phyloP scores from a whole-genome alignment of 371 early-diverging fungal genomes.

The Rhizopus sp. region DNA sequence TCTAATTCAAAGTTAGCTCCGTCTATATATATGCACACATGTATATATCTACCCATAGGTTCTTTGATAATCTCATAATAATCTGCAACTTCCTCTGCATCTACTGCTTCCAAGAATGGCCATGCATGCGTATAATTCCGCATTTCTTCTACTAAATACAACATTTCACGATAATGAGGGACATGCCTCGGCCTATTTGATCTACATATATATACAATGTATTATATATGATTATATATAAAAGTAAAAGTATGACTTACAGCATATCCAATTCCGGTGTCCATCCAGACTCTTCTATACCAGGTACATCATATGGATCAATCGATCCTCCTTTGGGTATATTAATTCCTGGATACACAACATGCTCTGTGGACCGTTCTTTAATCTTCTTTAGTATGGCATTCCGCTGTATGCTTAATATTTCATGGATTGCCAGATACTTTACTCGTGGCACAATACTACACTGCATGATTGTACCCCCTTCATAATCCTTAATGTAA shows the following conservation, averaged over 20 bases:
- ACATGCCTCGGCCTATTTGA: constrained; percentile 59
- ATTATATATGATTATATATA: background rate
- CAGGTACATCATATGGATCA: constrained; percentile 69
- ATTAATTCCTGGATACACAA: constrained; percentile 78
- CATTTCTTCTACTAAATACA: constrained; percentile 76
- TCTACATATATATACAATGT: constrained; percentile 16
- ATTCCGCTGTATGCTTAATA: constrained; percentile 69
- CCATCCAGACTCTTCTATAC: constrained; percentile 93
- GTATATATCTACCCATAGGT: constrained; percentile 88
- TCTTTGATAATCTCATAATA: constrained; percentile 96
- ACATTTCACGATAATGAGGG: constrained; percentile 67
- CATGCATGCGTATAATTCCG: constrained; percentile 84
- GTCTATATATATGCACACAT: background rate
- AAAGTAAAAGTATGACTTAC: constrained; percentile 22
- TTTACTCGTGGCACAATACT: constrained; percentile 56
- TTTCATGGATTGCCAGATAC: constrained; percentile 57
- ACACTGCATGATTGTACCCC: constrained; percentile 97
- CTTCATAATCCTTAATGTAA: constrained; percentile 99
- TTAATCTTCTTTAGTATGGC: constrained; percentile 85
- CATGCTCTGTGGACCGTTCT: constrained; percentile 70
- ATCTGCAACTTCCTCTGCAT: constrained; percentile 90
- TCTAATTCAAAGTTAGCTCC: constrained; percentile 33
- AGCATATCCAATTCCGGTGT: constrained; percentile 81
- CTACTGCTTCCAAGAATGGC: constrained; percentile 98
- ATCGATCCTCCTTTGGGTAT: constrained; percentile 55